phyloP scores from a whole-genome alignment of 768 basidiomycete species.

The Lyophyllum shimeji region DNA sequence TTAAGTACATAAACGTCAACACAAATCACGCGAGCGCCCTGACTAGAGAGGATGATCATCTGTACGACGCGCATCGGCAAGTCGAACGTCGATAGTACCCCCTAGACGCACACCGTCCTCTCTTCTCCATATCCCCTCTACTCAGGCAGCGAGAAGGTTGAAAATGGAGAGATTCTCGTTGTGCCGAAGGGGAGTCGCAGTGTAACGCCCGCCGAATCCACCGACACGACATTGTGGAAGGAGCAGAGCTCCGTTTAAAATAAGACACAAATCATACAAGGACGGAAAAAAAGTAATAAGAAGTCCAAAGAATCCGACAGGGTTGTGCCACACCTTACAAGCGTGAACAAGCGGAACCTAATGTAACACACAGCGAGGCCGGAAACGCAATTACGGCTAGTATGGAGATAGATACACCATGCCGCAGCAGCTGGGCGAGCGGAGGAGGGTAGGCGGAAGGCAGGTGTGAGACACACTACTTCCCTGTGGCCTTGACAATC shows the following conservation, averaged over 20 bases:
- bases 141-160: no score
- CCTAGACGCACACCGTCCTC: no score
- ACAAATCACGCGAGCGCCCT: no score
- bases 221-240: not conserved
- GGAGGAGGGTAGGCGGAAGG: constrained; percentile 12
- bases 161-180: no score
- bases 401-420: constrained; percentile 45
- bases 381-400: constrained; percentile 13
- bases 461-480: constrained; percentile 28
- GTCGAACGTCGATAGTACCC: no score
- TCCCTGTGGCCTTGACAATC: constrained; percentile 81
- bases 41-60: no score
- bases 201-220: not conserved
- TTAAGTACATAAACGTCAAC: no score
- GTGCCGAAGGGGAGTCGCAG: not conserved
- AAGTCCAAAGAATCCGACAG: constrained; percentile 11
- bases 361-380: constrained; percentile 12
- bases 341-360: not conserved
- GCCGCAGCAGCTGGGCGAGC: constrained; percentile 21
- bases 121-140: no score
- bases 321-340: constrained; percentile 3
- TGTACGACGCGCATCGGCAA: no score
- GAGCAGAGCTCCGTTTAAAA: constrained; percentile 8
- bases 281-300: constrained; percentile 9
- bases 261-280: constrained; percentile 10